phyloP scores from a whole-genome alignment of 2,329 filamentous ascomycete species.

The Boeremia exigua region DNA sequence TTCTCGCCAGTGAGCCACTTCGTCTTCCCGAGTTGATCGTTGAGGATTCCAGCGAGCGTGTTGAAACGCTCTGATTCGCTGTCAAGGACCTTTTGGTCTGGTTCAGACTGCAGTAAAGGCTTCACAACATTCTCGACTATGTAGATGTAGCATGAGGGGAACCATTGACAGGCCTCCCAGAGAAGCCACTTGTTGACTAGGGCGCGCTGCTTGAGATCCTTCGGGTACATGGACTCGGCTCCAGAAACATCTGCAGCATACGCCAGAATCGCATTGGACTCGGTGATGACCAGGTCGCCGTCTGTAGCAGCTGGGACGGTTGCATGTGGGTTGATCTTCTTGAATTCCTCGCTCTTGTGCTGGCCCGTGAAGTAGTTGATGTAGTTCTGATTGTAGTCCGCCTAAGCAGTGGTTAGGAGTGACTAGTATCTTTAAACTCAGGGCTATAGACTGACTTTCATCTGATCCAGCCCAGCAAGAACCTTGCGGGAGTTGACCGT shows the following conservation, averaged over 20 bases:
- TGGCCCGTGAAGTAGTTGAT: constrained; percentile 51
- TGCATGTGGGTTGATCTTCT: constrained; percentile 47
- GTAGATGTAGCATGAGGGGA: constrained; percentile 50
- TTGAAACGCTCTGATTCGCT: constrained; percentile 43
- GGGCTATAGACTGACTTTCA: constrained; percentile 24
- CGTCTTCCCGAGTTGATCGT: constrained; percentile 46
- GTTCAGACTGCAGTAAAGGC: constrained; percentile 45
- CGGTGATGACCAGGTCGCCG: constrained; percentile 49
- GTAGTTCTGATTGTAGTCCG: constrained; percentile 46
- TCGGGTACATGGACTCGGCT: constrained; percentile 45
- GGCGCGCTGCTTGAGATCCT: constrained; percentile 49
- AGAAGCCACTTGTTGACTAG: constrained; percentile 52
- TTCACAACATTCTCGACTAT: constrained; percentile 52
- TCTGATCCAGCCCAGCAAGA: constrained; percentile 48
- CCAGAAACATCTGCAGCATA: constrained; percentile 48
- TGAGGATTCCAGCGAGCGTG: constrained; percentile 47
- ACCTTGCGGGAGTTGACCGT: constrained; percentile 53
- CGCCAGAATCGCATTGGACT: constrained; percentile 52
- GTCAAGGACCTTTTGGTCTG: constrained; percentile 47
- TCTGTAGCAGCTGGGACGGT: constrained; percentile 51
- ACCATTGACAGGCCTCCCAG: constrained; percentile 53
- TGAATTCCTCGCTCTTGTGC: constrained; percentile 47
- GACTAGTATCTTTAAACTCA: no score
- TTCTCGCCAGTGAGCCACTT: constrained; percentile 49
- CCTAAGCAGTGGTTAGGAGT: not conserved